Base-by-base conservation (phyloP, 805 yeast species). In the Ogataea saltuana region DNA sequence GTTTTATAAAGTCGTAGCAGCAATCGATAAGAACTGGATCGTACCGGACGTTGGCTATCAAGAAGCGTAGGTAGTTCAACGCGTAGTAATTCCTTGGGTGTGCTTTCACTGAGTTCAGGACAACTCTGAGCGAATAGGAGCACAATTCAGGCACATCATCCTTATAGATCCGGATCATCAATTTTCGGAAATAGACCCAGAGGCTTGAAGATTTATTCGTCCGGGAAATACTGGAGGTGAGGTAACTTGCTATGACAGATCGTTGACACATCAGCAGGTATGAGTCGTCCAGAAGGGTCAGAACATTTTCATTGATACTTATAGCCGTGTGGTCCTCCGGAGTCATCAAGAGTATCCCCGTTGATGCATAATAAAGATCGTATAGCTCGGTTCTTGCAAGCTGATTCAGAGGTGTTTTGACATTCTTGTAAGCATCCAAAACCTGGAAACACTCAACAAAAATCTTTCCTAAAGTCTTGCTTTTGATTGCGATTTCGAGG, bases 1-100 rank as follows among this genome's bases (percentile, higher is more conserved):
- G 15, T 42, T 41, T 38, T 6, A 43, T 15, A 6, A 13, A 20
- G 7, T 21, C 22, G 38, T 38, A 33, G n/a, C 33, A 21, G 13
- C 15, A 10, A 8, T 29, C 39, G 16, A 40, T 11, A 12, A 35
- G 34, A 13, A 32, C 31, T 6, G 13, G 10, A 10, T 30, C 26
- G 17, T 18, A 16, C 11, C 51, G 34, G 7, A 41, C 12, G 2
- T 42, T 18, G 5, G 55, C 43, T 31, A 50, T 34, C 39, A 50
- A 48, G 40, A 41, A 52, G 35, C 57, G 36, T 4, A 72, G 60
- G 44, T 67, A 61, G n/a, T 60, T 53, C 68, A 74, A 67, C 0
- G 80, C 77, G 42, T 75, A 76, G 51, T 76, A 76, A 53, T 75
- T 77, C 32, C 66, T 53, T 8, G 70, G 71, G 50, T 76, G 82